Evolutionary conservation across 73 alveolate species (phyloP).

Genomic region (Tetrahymena malaccensis): DNA sequence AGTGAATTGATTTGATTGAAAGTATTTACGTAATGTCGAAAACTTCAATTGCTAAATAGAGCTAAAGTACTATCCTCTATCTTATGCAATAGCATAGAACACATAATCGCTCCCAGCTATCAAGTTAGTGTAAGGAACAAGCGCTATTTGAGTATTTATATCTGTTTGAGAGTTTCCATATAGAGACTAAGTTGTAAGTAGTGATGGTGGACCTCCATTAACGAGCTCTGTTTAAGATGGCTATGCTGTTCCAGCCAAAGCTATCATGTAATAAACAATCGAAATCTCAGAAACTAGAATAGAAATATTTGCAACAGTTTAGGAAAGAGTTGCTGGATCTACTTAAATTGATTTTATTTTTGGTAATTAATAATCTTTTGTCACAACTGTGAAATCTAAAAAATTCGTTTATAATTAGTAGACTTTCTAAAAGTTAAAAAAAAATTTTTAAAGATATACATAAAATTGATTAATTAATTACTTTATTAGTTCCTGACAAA

Average conservation of each 20-base stretch:
- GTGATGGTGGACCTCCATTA: not conserved
- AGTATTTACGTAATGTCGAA: not conserved
- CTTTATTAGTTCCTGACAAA: not conserved
- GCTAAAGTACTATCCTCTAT: not conserved
- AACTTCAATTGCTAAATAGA: not conserved
- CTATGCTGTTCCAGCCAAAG: not conserved
- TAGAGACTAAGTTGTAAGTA: not conserved
- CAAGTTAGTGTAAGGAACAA: not conserved
- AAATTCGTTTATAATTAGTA: not conserved
- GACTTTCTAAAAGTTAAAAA: not conserved
- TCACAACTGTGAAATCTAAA: not conserved
- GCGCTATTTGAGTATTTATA: not conserved
- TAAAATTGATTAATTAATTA: not conserved
- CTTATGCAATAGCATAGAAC: not conserved
- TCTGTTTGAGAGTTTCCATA: not conserved
- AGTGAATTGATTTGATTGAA: not conserved
- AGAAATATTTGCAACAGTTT: not conserved
- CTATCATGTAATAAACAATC: not conserved
- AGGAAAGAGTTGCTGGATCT: not conserved
- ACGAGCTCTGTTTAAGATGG: not conserved
- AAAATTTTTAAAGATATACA: not conserved
- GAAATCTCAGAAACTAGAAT: not conserved
- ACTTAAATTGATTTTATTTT: not conserved
- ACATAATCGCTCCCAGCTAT: not conserved
- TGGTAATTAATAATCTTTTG: not conserved